A percentile compares a stretch with the other conserved stretches of the same genome.
Conservation (phyloP, 352 stramenopile genomes). For the Phytophthora melonis region DNA sequence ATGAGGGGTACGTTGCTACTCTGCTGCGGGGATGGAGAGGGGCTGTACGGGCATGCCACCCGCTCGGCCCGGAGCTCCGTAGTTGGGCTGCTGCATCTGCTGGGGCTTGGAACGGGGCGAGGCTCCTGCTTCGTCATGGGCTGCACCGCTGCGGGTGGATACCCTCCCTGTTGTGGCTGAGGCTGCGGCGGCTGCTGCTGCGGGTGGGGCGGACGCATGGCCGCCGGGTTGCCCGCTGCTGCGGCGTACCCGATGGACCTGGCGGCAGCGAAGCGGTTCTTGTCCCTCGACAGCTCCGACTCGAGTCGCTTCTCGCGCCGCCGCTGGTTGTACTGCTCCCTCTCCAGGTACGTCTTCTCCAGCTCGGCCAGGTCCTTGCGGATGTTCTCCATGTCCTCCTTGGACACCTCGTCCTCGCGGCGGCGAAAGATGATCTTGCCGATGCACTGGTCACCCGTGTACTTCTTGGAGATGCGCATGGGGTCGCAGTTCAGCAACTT, state of each 20-base stretch:
- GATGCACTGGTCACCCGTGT: constrained; percentile 98
- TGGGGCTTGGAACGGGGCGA: constrained; percentile 10
- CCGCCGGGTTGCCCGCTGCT: constrained; percentile 16
- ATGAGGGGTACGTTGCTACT: constrained; percentile 37
- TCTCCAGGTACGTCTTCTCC: constrained; percentile 96
- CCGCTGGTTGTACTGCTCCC: constrained; percentile 95
- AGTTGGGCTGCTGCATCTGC: constrained; percentile 29
- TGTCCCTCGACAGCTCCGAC: constrained; percentile 80
- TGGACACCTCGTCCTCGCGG: constrained; percentile 78
- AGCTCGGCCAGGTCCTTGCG: constrained; percentile 87
- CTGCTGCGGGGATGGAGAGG: constrained; percentile 43
- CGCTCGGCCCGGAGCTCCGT: constrained; percentile 19
- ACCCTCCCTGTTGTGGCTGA: constrained; percentile 30
- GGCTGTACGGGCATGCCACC: constrained; percentile 40
- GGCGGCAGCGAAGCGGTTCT: constrained; percentile 63
- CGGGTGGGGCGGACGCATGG: constrained; percentile 26
- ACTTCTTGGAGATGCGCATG: constrained; percentile 99
- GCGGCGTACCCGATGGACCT: constrained; percentile 48
- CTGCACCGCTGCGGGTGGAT: constrained; percentile 16
- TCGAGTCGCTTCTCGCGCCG: constrained; percentile 88
- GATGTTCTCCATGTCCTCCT: constrained; percentile 84
- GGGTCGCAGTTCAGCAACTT: constrained; percentile 99
- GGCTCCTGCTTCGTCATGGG: constrained; percentile 39
- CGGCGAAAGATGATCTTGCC: constrained; percentile 93
- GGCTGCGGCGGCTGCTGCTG: constrained; percentile 26